Evolutionary conservation across 345 rosid species (phyloP), one percentile per base, ranked within the genome.

Genomic region (Populus tremula): DNA sequence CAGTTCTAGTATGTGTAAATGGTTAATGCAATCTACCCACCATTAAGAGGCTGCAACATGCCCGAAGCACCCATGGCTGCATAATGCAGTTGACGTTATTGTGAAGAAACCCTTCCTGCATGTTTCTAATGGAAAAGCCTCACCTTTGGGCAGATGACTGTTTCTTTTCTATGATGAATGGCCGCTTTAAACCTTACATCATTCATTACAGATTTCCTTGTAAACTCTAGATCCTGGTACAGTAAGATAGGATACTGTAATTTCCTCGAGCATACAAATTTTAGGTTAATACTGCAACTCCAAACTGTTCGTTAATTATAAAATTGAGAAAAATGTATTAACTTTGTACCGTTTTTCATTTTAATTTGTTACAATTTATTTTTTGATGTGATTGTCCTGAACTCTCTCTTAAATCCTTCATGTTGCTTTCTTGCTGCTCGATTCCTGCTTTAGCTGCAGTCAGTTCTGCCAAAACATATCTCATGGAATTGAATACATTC

Each of bases 401-500:
- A 62, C 23, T 74, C 75, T 43, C 27, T 80, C 61, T 36, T 27
- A 53, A 56, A 54, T 0, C 25, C 62, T 53, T 53, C 10, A 53
- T 53, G 23, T 53, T 18, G 59, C 29, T 69, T 20, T 20, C 53
- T 69, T 75, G 18, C 3, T 18, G 25, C 71, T 27, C 11, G n/a
- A 20, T 53, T 67, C 23, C 14, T 35, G 12, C 9, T 67, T 70
- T 70, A 43, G 70, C 35, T 29, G 36, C 53, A 29, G 10, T 12
- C 31, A 50, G 7, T 36, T 47, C 67, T 69, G 49, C 67, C 54
- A 63, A 74, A 56, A 67, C 61, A 33, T 56, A 67, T 38, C 50
- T n/a, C 14, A 53, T 27, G 39, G 53, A 20, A 33, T 73, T 84
- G 76, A 53, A 47, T 75, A 43, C 47, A 29, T 65, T 68, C 63